Percentiles rank a stretch among this genome's conserved stretches.
Evolutionary conservation across 306 rosid species (phyloP).

Genomic region (Citrullus mucosospermus): DNA sequence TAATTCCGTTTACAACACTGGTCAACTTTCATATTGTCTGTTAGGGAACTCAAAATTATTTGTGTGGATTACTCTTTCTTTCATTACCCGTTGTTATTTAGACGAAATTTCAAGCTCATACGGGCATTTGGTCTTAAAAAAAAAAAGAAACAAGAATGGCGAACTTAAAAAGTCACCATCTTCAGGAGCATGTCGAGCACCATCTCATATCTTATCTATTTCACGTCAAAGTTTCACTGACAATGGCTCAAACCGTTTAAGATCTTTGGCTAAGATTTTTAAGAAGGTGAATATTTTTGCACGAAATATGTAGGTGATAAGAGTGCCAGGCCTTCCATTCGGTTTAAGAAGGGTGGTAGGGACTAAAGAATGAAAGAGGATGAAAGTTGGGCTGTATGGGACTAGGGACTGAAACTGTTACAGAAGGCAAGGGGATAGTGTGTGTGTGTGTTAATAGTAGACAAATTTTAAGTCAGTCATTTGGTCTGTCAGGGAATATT

Average conservation of each 20-base stretch:
- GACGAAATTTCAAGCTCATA: no score
- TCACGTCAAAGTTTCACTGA: background rate
- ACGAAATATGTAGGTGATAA: background rate
- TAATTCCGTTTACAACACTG: background rate
- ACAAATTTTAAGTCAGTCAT: background rate
- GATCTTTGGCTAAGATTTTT: background rate
- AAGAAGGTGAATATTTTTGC: background rate
- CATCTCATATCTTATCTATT: no score
- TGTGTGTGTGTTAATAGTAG: background rate
- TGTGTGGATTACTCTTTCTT: no score
- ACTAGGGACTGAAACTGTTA: no score
- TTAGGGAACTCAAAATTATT: no score
- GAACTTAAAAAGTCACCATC: no score
- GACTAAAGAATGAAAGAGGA: background rate
- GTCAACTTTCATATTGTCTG: background rate
- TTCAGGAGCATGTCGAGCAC: no score
- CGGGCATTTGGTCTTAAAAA: no score
- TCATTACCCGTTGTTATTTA: no score
- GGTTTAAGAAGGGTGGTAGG: background rate
- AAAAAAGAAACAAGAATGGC: no score
- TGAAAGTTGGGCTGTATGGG: background rate
- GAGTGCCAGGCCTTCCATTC: background rate
- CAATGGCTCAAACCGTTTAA: background rate
- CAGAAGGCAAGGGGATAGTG: no score
- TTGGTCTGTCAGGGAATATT: background rate